These are phyloP conservation scores for Penicillium brevicompactum DNA, from an alignment of 2,329 filamentous ascomycete genomes.

Conservation along the genomic window DNA sequence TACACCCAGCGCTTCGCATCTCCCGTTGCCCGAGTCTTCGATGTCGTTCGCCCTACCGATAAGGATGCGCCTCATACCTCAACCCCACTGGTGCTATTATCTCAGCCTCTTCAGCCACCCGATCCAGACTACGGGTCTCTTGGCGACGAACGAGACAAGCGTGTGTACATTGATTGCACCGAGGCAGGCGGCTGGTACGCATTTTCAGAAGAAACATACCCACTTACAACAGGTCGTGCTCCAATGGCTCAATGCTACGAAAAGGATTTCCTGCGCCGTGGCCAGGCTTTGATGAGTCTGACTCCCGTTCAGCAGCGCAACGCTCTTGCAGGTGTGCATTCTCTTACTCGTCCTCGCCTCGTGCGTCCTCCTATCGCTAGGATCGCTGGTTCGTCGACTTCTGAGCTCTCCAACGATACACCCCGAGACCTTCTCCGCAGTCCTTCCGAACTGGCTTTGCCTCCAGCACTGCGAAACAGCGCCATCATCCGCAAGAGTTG, in stretches of 20 bases:
- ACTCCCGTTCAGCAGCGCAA: slow-evolving; percentile 55
- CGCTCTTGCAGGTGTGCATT: slow-evolving; percentile 72
- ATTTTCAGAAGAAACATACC: slow-evolving; percentile 83
- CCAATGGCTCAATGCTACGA: slow-evolving; percentile 60
- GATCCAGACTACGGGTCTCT: slow-evolving; percentile 45
- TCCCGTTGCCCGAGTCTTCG: slow-evolving; percentile 85
- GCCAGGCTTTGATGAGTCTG: slow-evolving; percentile 42
- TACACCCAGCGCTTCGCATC: slow-evolving; percentile 72
- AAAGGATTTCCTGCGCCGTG: slow-evolving; percentile 48
- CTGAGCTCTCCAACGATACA: slow-evolving; percentile 40
- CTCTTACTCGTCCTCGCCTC: slow-evolving; percentile 54
- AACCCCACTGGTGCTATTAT: slow-evolving; percentile 77
- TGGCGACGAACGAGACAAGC: slow-evolving; percentile 57
- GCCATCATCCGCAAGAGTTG: slow-evolving; percentile 49
- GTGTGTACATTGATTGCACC: slow-evolving; percentile 85
- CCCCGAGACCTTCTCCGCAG: slow-evolving; percentile 39
- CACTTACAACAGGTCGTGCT: slow-evolving; percentile 74
- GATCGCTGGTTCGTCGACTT: slow-evolving; percentile 44
- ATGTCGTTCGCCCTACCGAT: slow-evolving; percentile 75
- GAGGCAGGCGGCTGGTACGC: slow-evolving; percentile 90
- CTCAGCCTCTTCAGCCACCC: slow-evolving; percentile 73
- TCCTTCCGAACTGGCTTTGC: slow-evolving; percentile 40
- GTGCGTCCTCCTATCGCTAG: slow-evolving; percentile 45
- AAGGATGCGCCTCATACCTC: slow-evolving; percentile 61
- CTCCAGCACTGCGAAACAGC: slow-evolving; percentile 44